Evolutionary conservation across 441 rosid genomes (phyloP).

Genomic region (Breynia disticha): DNA sequence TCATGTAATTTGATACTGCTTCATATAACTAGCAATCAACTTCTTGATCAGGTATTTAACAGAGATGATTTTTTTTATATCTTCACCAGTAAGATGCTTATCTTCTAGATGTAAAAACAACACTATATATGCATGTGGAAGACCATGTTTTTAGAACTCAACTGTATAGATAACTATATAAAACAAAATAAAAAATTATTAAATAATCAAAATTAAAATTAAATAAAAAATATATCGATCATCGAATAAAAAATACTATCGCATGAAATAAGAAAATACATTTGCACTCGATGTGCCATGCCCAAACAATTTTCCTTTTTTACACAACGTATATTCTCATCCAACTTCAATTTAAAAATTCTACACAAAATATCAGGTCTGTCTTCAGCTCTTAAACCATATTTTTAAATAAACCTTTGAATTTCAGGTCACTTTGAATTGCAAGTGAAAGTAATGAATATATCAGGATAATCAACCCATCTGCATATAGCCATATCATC

Average conservation of each 20-base stretch:
- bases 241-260: too few species aligned
- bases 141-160: neutral
- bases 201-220: too few species aligned
- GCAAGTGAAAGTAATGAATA: constrained; percentile 1
- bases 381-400: neutral
- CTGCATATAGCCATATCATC: constrained; percentile 1
- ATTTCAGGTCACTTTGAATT: constrained; percentile 3
- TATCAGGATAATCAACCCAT: neutral
- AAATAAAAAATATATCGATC: too few species aligned
- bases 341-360: neutral
- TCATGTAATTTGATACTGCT: neutral
- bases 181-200: too few species aligned
- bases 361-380: neutral
- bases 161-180: too few species aligned
- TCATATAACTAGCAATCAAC: neutral
- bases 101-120: neutral
- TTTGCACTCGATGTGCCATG: neutral
- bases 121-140: neutral
- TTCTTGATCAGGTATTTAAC: neutral
- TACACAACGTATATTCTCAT: neutral
- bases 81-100: neutral
- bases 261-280: neutral
- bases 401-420: neutral
- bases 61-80: neutral
- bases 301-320: neutral